Conservation (phyloP, 148 eudicot genomes). For the Amaranthus palmeri region DNA sequence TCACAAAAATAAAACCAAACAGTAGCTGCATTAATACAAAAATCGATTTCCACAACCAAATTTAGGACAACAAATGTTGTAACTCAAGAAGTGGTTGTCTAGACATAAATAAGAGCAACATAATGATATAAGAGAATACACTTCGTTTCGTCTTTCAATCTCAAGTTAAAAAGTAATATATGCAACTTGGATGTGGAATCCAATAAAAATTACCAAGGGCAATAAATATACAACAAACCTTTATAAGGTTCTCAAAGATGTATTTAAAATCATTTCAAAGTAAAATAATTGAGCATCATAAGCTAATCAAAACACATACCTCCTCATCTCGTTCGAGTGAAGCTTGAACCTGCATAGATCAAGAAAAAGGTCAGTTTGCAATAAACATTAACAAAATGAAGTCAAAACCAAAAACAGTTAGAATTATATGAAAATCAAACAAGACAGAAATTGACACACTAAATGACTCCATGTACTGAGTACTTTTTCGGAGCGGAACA, state of each 20-base stretch:
- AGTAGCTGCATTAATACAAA: neutral
- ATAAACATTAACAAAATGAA: neutral
- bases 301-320: conserved; percentile 37
- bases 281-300: neutral
- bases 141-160: neutral
- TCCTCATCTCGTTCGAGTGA: conserved; percentile 91
- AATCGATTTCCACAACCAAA: neutral
- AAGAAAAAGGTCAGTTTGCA: neutral
- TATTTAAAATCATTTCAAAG: neutral
- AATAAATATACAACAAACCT: neutral
- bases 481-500: neutral
- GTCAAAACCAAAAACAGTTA: neutral
- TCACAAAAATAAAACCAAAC: neutral
- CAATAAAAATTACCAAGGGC: neutral
- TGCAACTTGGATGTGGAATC: neutral
- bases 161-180: neutral
- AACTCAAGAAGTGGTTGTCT: neutral
- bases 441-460: too few species aligned
- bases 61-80: neutral
- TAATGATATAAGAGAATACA: neutral
- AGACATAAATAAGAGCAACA: neutral
- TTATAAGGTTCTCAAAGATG: neutral
- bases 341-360: conserved; percentile 63
- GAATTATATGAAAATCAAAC: neutral
- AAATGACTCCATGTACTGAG: too few species aligned